Base-by-base conservation (phyloP, 768 basidiomycete species). In the Lentinula edodes region DNA sequence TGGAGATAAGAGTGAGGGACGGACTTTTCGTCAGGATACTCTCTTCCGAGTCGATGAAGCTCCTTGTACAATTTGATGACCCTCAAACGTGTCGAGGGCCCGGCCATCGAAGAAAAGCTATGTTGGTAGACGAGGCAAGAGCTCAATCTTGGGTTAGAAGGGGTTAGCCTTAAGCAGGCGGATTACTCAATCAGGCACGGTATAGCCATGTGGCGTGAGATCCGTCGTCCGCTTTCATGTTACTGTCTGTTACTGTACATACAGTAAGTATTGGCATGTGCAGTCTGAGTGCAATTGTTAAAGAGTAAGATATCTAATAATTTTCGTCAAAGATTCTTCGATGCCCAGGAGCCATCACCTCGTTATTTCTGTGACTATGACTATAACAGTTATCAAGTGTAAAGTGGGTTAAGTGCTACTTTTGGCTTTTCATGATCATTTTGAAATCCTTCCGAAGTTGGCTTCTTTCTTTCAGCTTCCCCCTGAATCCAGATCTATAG, bases 1-100 rank as follows among this genome's bases (percentile, higher is more conserved):
- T 55, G 35, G n/a, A 55, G 57, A 51, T 66, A 20, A 36, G 36
- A 58, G 62, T 61, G 61, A 48, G 41, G 51, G 61, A 81, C 85
- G 72, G 67, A 93, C 91, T 83, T 81, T 51, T 90, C 85, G 69
- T 94, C 91, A 39, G 89, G 89, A 65, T 93, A 92, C 52, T 93
- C 90, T 62, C 88, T 80, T 3, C 91, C 91, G 0, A 94, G 81
- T 60, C 89, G 79, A 65, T 88, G 86, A 7, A 94, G 80, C 68
- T 93, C 90, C 69, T 93, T 94, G 77, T 93, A 94, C 35, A 93
- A 74, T 0, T 85, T 80, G 6, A 92, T 74, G 1, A 85, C 89
- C 39, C 90, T 83, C 46, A 84, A 71, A 28, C 90, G 83, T 48
- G 83, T 80, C 18, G 78, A 71, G 61, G 74, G 79, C 66, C 72